phyloP scores from a whole-genome alignment of 2,329 filamentous ascomycete genomes.

The Verticillium nubilum region DNA sequence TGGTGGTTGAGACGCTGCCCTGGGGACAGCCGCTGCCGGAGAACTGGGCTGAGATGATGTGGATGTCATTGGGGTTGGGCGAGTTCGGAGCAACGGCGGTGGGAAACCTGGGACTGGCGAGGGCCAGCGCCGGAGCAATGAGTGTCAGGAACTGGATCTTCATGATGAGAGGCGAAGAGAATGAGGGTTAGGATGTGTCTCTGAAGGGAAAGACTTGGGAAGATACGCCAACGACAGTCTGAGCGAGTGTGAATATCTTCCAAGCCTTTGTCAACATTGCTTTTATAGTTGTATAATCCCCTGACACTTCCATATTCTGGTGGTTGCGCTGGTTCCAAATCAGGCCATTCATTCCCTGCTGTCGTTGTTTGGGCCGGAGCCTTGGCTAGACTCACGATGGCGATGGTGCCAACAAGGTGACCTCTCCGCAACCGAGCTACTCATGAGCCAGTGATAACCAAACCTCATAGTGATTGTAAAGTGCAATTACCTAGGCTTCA shows the following conservation, averaged over 20 bases:
- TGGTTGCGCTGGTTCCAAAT: neutral
- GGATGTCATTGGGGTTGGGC: slow-evolving; percentile 34
- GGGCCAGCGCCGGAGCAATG: slow-evolving; percentile 29
- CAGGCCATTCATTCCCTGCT: neutral
- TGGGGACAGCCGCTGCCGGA: slow-evolving; percentile 40
- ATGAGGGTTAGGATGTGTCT: neutral
- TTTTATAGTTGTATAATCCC: neutral
- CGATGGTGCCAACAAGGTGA: neutral
- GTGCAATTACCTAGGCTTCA: neutral
- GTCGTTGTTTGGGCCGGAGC: neutral
- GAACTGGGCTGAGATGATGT: slow-evolving; percentile 31
- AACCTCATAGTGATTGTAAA: neutral
- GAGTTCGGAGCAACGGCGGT: slow-evolving; percentile 23
- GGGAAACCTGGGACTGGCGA: slow-evolving; percentile 25
- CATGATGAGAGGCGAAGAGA: slow-evolving; percentile 14
- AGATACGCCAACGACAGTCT: neutral
- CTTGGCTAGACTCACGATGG: neutral
- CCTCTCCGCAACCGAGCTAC: neutral
- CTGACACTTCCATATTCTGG: neutral
- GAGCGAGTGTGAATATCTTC: no score
- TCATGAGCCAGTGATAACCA: neutral
- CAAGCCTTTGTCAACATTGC: neutral
- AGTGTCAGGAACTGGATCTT: slow-evolving; percentile 30
- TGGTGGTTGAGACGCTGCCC: slow-evolving; percentile 33
- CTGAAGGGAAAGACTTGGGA: neutral